Base-by-base conservation (phyloP, 306 rosid species). In the Acacia crassicarpa region DNA sequence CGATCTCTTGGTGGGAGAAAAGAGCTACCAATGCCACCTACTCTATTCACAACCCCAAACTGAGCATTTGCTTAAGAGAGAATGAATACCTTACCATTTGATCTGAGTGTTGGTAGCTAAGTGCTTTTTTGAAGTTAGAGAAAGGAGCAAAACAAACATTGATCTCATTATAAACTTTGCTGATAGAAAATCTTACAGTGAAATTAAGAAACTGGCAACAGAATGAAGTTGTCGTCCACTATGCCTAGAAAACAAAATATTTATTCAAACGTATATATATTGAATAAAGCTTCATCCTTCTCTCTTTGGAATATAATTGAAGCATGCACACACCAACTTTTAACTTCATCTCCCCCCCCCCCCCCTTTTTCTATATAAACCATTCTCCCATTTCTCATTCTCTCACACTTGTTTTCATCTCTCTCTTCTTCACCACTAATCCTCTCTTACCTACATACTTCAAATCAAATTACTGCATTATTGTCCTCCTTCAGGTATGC, bases 281-380 rank as follows among this genome's bases (percentile, higher is more conserved):
- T 61, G 35, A 61, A 48, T 48, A 48, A 62, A 62, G 40, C 68
- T 27, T 30, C 68, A 62, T 30, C 40, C n/a, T 59, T 32, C 15
- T 27, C 68, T 62, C 68, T 62, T 62, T 27, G 68, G 68, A 62
- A 27, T 56, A 20, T 56, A 56, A 56, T 63, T 63, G 48, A 17
- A 23, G 82, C 83, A 61, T 61, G 67, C 67, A 86, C 46, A 62
- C 40, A 30, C n/a, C 69, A 23, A 20, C 6, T 38, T 77, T 38
- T 77, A 59, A 72, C 35, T 33, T 25, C 61, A 33, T 72, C 20
- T 65, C 41, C 61, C 1, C 48, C 1, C 48, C 1, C 13, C 4
- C 53, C 14, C 20, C 0, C 19, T 1, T 4, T 59, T 70, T 78
- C 71, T 91, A 91, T 94, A 93, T 94, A 95, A 89, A 86, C 88